Conservation (phyloP, 768 basidiomycete genomes). For the Boletus rubropictus region DNA sequence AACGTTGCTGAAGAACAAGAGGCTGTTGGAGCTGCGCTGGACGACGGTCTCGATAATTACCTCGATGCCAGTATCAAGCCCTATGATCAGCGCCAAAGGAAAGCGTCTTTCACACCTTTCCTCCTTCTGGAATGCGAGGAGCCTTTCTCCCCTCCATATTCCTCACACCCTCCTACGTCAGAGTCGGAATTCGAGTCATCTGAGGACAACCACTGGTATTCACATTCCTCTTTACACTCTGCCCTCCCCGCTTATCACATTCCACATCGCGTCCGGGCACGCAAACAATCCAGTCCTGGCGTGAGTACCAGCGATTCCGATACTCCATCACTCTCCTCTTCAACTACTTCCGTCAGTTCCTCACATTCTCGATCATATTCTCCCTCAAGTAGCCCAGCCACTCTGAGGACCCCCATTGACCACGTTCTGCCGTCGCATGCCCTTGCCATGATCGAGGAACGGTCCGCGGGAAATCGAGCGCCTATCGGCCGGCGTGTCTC, state of each 20-base stretch:
- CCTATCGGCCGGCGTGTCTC: conserved; percentile 9
- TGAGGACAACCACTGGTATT: conserved; percentile 26
- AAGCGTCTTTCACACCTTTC: conserved; percentile 9
- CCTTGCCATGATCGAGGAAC: conserved; percentile 39
- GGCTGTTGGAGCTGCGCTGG: conserved; percentile 16
- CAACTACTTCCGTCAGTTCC: conserved; percentile 35
- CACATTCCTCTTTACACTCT: conserved; percentile 16
- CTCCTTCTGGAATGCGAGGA: conserved; percentile 32
- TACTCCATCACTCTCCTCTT: conserved; percentile 46
- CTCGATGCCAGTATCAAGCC: conserved; percentile 24
- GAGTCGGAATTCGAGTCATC: conserved; percentile 34
- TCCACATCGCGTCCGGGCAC: conserved; percentile 29
- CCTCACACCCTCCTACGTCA: conserved; percentile 20
- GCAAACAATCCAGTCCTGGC: conserved; percentile 24
- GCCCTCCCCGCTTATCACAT: conserved; percentile 28
- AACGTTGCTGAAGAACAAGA: conserved; percentile 27
- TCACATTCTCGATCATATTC: conserved; percentile 28
- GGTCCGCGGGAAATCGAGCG: conserved; percentile 18
- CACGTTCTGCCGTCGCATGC: conserved; percentile 17
- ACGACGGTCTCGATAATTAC: conserved; percentile 27
- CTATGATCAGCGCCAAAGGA: conserved; percentile 4
- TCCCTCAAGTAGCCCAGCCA: conserved; percentile 32
- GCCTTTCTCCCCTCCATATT: conserved; percentile 24
- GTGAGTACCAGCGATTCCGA: conserved; percentile 37
- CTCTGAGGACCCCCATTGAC: conserved; percentile 32